Base-by-base conservation (phyloP, 805 yeast species). In the Saccharomycopsis selenospora region DNA sequence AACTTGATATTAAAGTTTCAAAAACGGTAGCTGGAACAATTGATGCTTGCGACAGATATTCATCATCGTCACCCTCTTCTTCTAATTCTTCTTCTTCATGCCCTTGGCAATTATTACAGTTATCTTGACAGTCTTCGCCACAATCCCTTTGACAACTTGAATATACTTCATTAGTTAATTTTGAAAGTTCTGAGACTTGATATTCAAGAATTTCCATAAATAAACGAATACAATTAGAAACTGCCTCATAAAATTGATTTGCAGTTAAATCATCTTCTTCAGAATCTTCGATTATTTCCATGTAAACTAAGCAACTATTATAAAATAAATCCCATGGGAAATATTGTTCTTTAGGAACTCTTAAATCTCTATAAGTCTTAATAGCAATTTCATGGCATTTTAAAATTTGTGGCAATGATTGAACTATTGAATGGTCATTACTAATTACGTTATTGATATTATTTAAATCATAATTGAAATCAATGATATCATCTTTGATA, bases 401-500 rank as follows among this genome's bases (percentile, higher is more conserved):
- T 4, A 41, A 7, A 25, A 41, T 25, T 8, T 41, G 3, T 8
- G 24, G 24, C 28, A 41, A 41, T 7, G 27, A n/a, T 7, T 41
- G 6, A 3, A 22, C 11, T 14, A 53, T 44, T 26, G 36, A 33
- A 36, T 44, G 25, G 11, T 47, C 47, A 18, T 40, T 50, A 22
- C 40, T 47, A 5, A 47, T 40, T 3, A 50, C 51, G 22, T 45
- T 56, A 3, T 56, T 64, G 51, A 71, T 65, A 24, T 59, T 62
- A 2, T 55, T 61, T 43, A 72, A 55, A 8, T 60, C 65, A 11
- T 47, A 45, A 8, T 25, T n/a, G 10, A 68, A 57, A 14, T 65
- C 57, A 2, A 76, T 68, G 0, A 72, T 75, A 10, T 78, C 80
- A 6, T 68, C 66, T 45, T 72, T 72, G 43, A 67, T 62, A 51